These are phyloP conservation scores for Dothistroma septosporum DNA, from an alignment of 2,329 filamentous ascomycete species.

Conservation along the genomic window DNA sequence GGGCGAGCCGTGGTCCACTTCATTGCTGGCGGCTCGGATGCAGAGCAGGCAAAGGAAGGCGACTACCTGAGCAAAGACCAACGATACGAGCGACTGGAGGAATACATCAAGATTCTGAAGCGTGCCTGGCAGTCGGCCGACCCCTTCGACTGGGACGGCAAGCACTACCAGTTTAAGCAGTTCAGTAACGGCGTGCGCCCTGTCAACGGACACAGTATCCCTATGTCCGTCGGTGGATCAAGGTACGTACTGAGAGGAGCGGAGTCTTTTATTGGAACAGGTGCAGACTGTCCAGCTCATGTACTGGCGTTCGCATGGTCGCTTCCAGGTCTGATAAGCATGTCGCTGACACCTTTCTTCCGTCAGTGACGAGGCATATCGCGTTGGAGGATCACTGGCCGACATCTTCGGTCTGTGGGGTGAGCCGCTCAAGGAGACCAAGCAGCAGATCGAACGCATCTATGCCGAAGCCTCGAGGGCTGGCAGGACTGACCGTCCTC, in stretches of 20 bases:
- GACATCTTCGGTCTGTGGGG: conserved; percentile 64
- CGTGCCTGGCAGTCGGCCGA: conserved; percentile 56
- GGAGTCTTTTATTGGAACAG: too few relatives aligned
- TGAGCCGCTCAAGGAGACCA: conserved; percentile 60
- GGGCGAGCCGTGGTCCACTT: conserved; percentile 60
- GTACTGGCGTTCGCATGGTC: too few relatives aligned
- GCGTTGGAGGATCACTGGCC: conserved; percentile 54
- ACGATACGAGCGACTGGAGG: conserved; percentile 56
- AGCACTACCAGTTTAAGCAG: conserved; percentile 57
- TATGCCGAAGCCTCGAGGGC: conserved; percentile 57
- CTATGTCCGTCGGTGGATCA: conserved; percentile 57
- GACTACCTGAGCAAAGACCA: conserved; percentile 57
- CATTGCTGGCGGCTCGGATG: conserved; percentile 59
- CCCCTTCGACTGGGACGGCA: conserved; percentile 59
- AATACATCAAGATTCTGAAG: conserved; percentile 59
- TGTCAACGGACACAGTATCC: conserved; percentile 49
- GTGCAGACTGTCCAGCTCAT: too few relatives aligned
- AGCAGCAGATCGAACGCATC: conserved; percentile 59
- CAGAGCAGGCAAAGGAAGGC: conserved; percentile 57
- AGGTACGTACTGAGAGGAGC: conserved; percentile 25
- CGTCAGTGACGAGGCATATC: conserved; percentile 52
- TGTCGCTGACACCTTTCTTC: not conserved
- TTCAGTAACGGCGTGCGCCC: conserved; percentile 55
- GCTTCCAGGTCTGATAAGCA: not conserved
- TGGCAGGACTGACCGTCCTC: conserved; percentile 52